A percentile compares a stretch with the other conserved stretches of the same genome.
Evolutionary conservation across 2,329 filamentous ascomycete species (phyloP).

Genomic region (Trematosphaeria pertusa): DNA sequence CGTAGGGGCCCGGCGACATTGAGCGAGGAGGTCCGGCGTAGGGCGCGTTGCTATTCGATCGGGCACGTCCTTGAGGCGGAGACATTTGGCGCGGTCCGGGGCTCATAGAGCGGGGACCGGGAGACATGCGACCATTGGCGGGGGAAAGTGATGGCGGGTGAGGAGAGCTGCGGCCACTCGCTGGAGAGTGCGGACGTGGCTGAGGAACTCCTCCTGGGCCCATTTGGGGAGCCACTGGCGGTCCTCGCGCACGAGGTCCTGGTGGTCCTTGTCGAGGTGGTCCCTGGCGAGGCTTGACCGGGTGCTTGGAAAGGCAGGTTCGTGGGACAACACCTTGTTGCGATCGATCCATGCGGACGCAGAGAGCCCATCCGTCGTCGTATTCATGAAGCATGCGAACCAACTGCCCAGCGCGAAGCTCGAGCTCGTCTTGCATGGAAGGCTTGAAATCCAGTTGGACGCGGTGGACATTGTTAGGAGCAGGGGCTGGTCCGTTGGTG

Average conservation of each 20-base stretch:
- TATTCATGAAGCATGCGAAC: conserved; percentile 94
- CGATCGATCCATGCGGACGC: conserved; percentile 86
- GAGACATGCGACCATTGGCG: conserved; percentile 37
- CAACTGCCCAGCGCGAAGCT: conserved; percentile 79
- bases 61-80: conserved; percentile 33
- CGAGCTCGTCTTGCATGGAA: conserved; percentile 90
- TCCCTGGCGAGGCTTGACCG: conserved; percentile 80
- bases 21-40: conserved; percentile 44
- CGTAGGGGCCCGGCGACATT: conserved; percentile 50
- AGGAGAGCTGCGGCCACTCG: conserved; percentile 57
- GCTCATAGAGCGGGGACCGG: conserved; percentile 38
- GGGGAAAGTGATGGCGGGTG: conserved; percentile 55
- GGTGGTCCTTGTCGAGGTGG: conserved; percentile 62
- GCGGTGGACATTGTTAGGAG: conserved; percentile 76
- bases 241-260: conserved; percentile 39
- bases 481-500: conserved; percentile 62
- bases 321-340: conserved; percentile 92
- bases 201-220: conserved; percentile 40
- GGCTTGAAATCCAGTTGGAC: conserved; percentile 95
- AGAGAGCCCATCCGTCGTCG: conserved; percentile 97
- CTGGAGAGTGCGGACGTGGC: conserved; percentile 53
- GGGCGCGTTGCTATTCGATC: conserved; percentile 49
- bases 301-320: conserved; percentile 89
- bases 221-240: conserved; percentile 39
- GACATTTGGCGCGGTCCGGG: conserved; percentile 44